Base-by-base conservation (phyloP, 345 rosid species). In the Dipteronia dyeriana region DNA sequence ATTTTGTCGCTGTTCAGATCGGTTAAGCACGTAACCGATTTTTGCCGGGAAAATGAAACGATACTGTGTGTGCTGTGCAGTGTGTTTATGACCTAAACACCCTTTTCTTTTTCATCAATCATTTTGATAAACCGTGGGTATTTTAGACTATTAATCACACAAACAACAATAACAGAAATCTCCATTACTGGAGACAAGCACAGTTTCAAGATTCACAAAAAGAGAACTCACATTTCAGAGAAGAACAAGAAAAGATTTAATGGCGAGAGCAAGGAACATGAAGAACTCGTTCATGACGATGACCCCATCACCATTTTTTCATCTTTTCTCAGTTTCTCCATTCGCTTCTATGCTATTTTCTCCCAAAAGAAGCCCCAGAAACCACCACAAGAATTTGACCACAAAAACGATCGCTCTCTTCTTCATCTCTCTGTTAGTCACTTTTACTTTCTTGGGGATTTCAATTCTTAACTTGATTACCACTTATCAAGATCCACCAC, bases 221-320 rank as follows among this genome's bases (percentile, higher is more conserved):
- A 20, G 60, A 69, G 25, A 61, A 45, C 1, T 22, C 53, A 23
- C 26, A 62, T 3, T 76, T 68, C 47, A 56, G 43, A 23, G 39
- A 23, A 56, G 25, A 70, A 45, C 38, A 22, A 12, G n/a, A 56
- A 4, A 53, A 71, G 83, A 84, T 71, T 79, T 71, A 65, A 88
- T 85, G 94, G 89, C 89, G 78, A 92, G 86, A 88, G 83, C 85
- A 39, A 86, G 89, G 57, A 90, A 64, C 49, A 69, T 80, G 66
- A 89, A 84, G 79, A 87, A 87, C 64, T 87, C 86, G 0, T 77
- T 85, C 75, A n/a, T 78, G 68, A 71, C 85, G 1, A 7, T 78
- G 25, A 62, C 83, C 9, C 82, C 94, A 54, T 81, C 88, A 17
- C 87, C 90, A 5, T 79, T 82, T 41, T 81, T 80, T 73, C 83